phyloP scores from a whole-genome alignment of 306 rosid genomes.

The Trifolium fragiferum region DNA sequence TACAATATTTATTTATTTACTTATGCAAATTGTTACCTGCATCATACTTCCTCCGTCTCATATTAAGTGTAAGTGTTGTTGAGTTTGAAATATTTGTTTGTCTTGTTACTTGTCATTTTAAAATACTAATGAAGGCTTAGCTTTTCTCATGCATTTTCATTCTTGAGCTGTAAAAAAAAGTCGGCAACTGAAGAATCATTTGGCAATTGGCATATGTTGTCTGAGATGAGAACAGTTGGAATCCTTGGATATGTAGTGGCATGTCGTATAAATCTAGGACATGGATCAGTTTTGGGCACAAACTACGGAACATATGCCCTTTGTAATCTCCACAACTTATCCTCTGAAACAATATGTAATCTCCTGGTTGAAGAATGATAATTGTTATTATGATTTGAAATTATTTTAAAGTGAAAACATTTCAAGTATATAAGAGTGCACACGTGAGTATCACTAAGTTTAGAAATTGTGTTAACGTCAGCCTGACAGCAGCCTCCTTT shows the following conservation, averaged over 20 bases:
- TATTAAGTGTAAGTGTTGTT: not conserved
- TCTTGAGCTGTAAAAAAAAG: not conserved
- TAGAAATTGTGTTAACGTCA: no score
- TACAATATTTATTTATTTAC: slow-evolving; percentile 40
- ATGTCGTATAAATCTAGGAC: slow-evolving; percentile 17
- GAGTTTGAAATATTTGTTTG: not conserved
- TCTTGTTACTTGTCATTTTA: not conserved
- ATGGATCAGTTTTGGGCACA: slow-evolving; percentile 2
- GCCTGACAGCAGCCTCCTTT: not conserved
- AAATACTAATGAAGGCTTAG: not conserved
- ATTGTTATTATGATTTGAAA: not conserved
- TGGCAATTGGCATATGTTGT: not conserved
- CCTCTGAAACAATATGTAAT: not conserved
- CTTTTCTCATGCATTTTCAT: not conserved
- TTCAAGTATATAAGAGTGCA: not conserved
- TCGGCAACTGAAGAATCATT: not conserved
- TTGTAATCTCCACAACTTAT: slow-evolving; percentile 12
- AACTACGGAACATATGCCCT: slow-evolving; percentile 16
- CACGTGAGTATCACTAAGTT: not conserved
- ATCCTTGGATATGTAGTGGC: not conserved
- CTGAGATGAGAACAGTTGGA: slow-evolving; percentile 1
- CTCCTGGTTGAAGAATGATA: not conserved
- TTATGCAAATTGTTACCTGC: slow-evolving; percentile 33
- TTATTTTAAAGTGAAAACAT: no score
- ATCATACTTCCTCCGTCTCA: not conserved